These are phyloP conservation scores for Filobasidium floriforme DNA, from an alignment of 768 basidiomycete species.

Conservation along the genomic window DNA sequence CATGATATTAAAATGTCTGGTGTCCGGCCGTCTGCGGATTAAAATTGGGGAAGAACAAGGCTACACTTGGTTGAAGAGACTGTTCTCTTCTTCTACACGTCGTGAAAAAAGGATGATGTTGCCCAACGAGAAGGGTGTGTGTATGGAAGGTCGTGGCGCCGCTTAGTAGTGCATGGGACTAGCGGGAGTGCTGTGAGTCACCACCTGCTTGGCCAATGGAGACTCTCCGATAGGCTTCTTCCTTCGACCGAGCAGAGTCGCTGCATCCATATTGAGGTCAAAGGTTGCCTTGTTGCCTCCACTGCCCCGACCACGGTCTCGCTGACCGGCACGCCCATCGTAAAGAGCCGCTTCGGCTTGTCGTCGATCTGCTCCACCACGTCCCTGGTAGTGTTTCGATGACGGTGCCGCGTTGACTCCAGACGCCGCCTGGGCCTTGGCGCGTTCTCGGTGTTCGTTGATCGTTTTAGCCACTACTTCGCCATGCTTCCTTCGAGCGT, in stretches of 20 bases:
- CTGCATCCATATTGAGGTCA: conserved; percentile 76
- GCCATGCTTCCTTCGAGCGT: conserved; percentile 49
- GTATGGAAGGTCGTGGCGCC: neutral
- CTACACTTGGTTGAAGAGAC: conserved; percentile 3
- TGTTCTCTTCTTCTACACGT: conserved; percentile 5
- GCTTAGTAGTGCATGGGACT: conserved; percentile 32
- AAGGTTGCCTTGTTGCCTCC: conserved; percentile 49
- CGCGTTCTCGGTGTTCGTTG: conserved; percentile 45
- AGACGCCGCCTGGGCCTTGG: conserved; percentile 41
- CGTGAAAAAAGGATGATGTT: neutral
- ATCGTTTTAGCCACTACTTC: conserved; percentile 46
- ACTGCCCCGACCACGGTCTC: conserved; percentile 49
- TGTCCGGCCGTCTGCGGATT: neutral
- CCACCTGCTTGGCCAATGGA: conserved; percentile 32
- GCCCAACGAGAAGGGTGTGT: neutral
- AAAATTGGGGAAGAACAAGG: neutral
- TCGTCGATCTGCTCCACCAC: conserved; percentile 48
- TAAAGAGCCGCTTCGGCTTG: conserved; percentile 50
- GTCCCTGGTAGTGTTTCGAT: conserved; percentile 45
- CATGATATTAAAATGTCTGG: neutral
- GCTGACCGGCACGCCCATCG: conserved; percentile 63
- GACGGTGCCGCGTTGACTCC: conserved; percentile 34
- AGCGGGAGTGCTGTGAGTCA: conserved; percentile 25
- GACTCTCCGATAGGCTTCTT: conserved; percentile 40
- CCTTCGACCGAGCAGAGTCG: conserved; percentile 67